phyloP scores from a whole-genome alignment of 179 eudicot genomes.

The Camellia oleifera region DNA sequence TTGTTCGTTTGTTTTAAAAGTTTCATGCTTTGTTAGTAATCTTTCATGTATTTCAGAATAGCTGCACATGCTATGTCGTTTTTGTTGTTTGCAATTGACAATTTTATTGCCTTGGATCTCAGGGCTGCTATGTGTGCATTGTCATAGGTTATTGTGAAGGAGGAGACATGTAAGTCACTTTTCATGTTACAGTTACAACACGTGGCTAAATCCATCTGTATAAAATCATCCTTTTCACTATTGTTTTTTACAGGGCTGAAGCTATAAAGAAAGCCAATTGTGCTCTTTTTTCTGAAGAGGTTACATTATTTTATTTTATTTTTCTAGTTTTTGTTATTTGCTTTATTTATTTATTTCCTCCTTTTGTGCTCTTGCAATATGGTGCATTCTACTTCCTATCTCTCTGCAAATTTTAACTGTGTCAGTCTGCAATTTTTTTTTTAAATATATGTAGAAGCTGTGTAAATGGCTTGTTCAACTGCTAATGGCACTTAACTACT shows the following conservation, averaged over 20 bases:
- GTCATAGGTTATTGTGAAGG: slow-evolving; percentile 97
- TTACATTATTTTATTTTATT: slow-evolving; percentile 18
- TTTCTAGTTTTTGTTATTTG: not conserved
- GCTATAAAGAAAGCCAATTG: slow-evolving; percentile 78
- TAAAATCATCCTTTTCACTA: slow-evolving; percentile 1
- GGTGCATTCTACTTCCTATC: not conserved
- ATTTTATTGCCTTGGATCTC: slow-evolving; percentile 20
- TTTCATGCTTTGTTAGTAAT: not conserved
- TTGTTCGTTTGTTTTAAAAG: not conserved
- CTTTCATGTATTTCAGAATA: not conserved
- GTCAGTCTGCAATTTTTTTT: slow-evolving; percentile 31
- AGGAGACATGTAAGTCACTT: slow-evolving; percentile 90
- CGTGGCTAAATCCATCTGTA: slow-evolving; percentile 5
- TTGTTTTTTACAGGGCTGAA: slow-evolving; percentile 69
- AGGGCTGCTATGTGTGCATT: slow-evolving; percentile 99
- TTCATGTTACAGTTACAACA: not conserved
- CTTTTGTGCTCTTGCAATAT: not conserved
- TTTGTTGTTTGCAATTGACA: not conserved
- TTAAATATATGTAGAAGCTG: slow-evolving; percentile 56
- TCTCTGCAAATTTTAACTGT: slow-evolving; percentile 21
- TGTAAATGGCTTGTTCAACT: slow-evolving; percentile 98
- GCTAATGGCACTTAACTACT: slow-evolving; percentile 90
- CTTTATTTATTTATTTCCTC: not conserved
- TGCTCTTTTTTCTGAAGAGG: slow-evolving; percentile 83
- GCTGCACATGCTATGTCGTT: not conserved